These are phyloP conservation scores for Phyllosticta citrichinensis DNA, from an alignment of 2,329 filamentous ascomycete species.

Conservation along the genomic window DNA sequence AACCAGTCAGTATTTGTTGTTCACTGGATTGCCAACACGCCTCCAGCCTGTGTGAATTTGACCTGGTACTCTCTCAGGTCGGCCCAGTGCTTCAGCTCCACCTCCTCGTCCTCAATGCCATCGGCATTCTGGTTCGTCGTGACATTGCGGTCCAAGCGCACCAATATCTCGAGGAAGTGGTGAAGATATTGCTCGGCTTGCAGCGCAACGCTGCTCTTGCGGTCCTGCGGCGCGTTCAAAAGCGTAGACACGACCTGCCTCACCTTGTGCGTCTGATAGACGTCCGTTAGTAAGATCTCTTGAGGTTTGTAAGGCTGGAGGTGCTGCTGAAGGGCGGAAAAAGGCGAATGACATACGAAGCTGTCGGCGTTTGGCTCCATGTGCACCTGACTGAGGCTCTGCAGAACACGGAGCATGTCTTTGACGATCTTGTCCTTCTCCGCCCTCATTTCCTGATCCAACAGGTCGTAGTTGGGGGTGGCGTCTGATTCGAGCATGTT, in stretches of 20 bases:
- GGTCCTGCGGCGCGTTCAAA: conserved; percentile 49
- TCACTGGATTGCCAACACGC: conserved; percentile 18
- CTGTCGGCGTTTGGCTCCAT: conserved; percentile 64
- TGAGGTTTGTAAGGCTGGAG: not conserved
- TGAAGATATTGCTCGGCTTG: conserved; percentile 62
- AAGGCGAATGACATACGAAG: conserved; percentile 41
- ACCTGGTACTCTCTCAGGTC: conserved; percentile 69
- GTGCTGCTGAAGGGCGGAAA: not conserved
- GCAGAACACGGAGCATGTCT: conserved; percentile 64
- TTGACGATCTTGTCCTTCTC: conserved; percentile 77
- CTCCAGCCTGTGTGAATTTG: conserved; percentile 58
- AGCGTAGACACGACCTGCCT: conserved; percentile 74
- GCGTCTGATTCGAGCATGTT: conserved; percentile 19
- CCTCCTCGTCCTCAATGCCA: conserved; percentile 52
- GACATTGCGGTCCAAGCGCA: conserved; percentile 29
- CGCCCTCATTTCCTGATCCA: conserved; percentile 55
- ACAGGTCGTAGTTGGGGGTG: conserved; percentile 30
- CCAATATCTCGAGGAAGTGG: conserved; percentile 63
- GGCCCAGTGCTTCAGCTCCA: conserved; percentile 67
- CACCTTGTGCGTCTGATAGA: conserved; percentile 62
- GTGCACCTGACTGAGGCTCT: conserved; percentile 71
- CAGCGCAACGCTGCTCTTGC: conserved; percentile 42
- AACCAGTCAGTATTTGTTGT: not conserved
- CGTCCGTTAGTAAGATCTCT: not conserved
- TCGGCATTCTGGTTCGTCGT: conserved; percentile 11